A percentile compares a stretch with the other conserved stretches of the same genome.
Evolutionary conservation across 2,329 filamentous ascomycete genomes (phyloP).

Genomic region (Emydomyces testavorans): DNA sequence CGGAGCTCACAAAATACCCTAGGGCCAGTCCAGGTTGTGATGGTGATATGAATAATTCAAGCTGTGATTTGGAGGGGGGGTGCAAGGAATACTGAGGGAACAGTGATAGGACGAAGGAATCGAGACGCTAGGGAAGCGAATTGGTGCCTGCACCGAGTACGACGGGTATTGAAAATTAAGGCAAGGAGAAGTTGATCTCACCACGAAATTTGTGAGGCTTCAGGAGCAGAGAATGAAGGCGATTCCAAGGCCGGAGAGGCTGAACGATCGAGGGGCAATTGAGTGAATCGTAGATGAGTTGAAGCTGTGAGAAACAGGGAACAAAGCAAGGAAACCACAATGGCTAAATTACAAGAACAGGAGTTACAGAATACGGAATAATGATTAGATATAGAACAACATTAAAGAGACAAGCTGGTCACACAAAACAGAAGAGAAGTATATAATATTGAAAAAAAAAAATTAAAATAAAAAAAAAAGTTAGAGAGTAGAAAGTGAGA

Average conservation of each 20-base stretch:
- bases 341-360: slow-evolving; percentile 1
- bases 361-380: too few species aligned
- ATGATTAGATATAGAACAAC: too few species aligned
- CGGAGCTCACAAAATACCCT: slow-evolving; percentile 2
- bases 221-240: neutral
- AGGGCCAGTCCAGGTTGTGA: neutral
- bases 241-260: neutral
- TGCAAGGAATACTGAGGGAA: neutral
- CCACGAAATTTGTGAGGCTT: neutral
- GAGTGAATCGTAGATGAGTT: neutral
- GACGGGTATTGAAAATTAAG: neutral
- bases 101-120: neutral
- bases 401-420: too few species aligned
- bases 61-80: neutral
- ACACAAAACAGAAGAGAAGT: slow-evolving; percentile 2
- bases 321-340: slow-evolving; percentile 4
- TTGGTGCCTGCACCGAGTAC: slow-evolving; percentile 7
- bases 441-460: neutral
- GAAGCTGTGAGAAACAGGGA: neutral
- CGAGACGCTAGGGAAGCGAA: neutral
- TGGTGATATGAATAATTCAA: neutral
- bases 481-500: neutral
- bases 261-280: neutral
- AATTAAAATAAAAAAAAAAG: neutral
- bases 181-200: neutral